Evolutionary conservation across 257 asterid species (phyloP), one percentile per base, ranked within the genome.

Genomic region (Capsicum baccatum): DNA sequence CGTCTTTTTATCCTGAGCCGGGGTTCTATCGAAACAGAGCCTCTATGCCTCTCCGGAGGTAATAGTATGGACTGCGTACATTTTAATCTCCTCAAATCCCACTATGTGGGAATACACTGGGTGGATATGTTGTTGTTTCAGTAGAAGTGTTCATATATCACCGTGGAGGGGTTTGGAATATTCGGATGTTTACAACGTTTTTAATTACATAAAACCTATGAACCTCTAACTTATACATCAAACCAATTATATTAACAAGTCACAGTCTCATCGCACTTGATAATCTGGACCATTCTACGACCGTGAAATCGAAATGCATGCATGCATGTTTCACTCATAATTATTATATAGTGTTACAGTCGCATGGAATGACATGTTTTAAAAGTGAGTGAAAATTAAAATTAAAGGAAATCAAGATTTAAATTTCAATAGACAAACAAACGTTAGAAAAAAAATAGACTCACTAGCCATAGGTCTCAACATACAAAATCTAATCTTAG

Each of bases 161-260:
- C 42, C 39, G 0, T 19, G 12, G 48, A 50, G 80, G 44, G 47
- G 19, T 11, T 74, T 50, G 19, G 60, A 48, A 50, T 50, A 74
- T 74, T 71, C 15, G 47, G 17, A 44, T 11, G 79, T 10, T 71
- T 44, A 44, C 17, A 47, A 44, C 17, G 15, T 47, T 71, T 64
- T 10, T 19, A 47, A 11, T 2, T 44, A n/a, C 9, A n/a, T n/a
- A 8, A 44, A 17, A 70, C 37, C 39, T 0, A 48, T 21, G 52
- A 68, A 69, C 42, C 47, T 44, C 8, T 19, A 50, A 12, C 81
- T 12, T 50, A 21, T 50, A 74, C 81, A 74, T 74, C 62, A 74
- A 50, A 6, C 47, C 63, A 76, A 21, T 52, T 21, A 50, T 76
- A 50, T 76, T 21, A 52, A 76, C 62, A 52, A 21, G 62, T 52